Evolutionary conservation across 164 flowering plant genomes (phyloP).

Genomic region (Nymphaea thermarum): DNA sequence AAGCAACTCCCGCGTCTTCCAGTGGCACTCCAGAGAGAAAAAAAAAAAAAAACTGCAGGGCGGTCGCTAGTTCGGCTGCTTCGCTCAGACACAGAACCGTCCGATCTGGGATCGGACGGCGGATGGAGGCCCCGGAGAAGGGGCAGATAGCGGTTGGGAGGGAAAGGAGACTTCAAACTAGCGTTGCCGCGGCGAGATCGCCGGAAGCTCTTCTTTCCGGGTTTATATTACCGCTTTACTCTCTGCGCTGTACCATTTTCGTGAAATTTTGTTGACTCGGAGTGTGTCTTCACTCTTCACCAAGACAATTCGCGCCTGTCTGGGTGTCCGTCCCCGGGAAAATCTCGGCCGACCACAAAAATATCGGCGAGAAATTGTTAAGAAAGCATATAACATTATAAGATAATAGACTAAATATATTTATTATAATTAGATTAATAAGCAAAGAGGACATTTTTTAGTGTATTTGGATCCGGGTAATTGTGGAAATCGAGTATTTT

Average conservation of each 20-base stretch:
- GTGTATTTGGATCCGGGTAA: too few relatives aligned
- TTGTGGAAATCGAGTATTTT: too few relatives aligned
- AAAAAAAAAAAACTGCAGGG: neutral
- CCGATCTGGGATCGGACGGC: conserved; percentile 4
- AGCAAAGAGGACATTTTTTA: too few relatives aligned
- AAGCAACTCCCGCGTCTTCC: neutral
- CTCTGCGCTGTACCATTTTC: neutral
- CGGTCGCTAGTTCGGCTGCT: neutral
- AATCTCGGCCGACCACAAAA: too few relatives aligned
- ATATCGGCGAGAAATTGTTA: too few relatives aligned
- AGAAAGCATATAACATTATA: too few relatives aligned
- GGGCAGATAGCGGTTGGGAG: neutral
- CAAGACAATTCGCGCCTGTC: too few relatives aligned
- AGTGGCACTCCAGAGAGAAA: neutral
- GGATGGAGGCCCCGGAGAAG: neutral
- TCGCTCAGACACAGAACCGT: neutral
- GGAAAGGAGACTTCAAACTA: conserved; percentile 2
- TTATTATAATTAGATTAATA: too few relatives aligned
- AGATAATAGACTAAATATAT: too few relatives aligned
- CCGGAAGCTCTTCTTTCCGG: neutral
- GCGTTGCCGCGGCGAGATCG: neutral
- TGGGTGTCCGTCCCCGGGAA: too few relatives aligned
- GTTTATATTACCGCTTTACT: neutral
- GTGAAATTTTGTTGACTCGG: too few relatives aligned
- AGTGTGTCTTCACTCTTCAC: too few relatives aligned